Base-by-base conservation (phyloP, 2,329 filamentous ascomycete species). In the Orbilia blumenaviensis region DNA sequence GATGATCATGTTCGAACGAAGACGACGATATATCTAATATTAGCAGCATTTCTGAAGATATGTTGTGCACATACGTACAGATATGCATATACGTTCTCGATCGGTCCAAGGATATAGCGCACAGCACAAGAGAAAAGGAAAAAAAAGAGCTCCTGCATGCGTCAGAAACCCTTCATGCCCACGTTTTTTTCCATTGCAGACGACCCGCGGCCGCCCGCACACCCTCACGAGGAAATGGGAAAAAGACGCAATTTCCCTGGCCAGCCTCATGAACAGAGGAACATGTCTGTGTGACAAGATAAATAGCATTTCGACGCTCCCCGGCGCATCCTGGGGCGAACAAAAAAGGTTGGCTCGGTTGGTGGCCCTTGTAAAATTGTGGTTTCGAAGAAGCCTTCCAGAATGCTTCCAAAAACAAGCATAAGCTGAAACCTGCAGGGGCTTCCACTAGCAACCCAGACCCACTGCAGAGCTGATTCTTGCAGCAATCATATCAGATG, bases 401-500 rank as follows among this genome's bases (percentile, higher is more conserved):
- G 71, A 75, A 75, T 48, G 27, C 56, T 75, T 38, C 71, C 71
- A 56, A 42, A 56, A 75, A 56, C 54, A 36, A 75, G 63, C 63
- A 75, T 61, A 42, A 36, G 23, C 38, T 75, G 71, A 75, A 75
- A 75, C 71, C 18, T 74, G 63, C 71, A 75, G 66, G 71, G 71
- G 71, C 41, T 54, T 9, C 36, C 42, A 52, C 63, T 48, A 82
- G 86, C 86, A 14, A 84, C 87, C 66, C 87, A 85, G 85, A 85
- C 85, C 0, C 85, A 87, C 86, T 1, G 83, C 21, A 56, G 25
- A 56, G 52, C 52, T 56, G 52, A 56, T 56, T 56, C 18, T 56
- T 81, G 0, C 81, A 85, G 0, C 85, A 82, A 0, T 78, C 87
- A 68, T 82, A 85, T 27, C 87, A 68, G 82, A 85, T 27, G 86